These are phyloP conservation scores for Boletus sp. DNA, from an alignment of 1,284 basidiomycete genomes.

Conservation along the genomic window DNA sequence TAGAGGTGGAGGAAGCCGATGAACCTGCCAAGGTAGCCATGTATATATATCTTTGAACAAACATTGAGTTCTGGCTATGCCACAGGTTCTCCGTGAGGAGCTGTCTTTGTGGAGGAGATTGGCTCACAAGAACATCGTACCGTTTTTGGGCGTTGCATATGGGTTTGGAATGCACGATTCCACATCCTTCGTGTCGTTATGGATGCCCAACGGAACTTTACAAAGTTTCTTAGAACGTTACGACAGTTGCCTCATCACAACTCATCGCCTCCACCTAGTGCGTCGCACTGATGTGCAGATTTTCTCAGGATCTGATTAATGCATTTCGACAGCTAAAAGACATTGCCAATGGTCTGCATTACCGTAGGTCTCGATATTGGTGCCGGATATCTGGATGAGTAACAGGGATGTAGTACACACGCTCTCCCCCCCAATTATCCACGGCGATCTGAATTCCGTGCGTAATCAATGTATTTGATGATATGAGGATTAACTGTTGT, in stretches of 20 bases:
- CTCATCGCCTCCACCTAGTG: slow-evolving; percentile 10
- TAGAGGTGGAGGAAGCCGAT: neutral
- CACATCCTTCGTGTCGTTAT: neutral
- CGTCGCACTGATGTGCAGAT: neutral
- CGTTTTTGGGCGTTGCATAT: slow-evolving; percentile 1
- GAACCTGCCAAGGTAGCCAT: slow-evolving; percentile 1
- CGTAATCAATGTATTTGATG: neutral
- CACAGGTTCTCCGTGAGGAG: neutral
- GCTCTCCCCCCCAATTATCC: neutral
- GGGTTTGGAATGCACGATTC: slow-evolving; percentile 2
- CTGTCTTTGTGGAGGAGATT: neutral
- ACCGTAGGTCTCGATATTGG: neutral
- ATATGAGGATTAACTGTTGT: neutral
- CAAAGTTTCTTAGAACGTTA: neutral
- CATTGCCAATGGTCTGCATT: neutral
- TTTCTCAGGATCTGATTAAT: neutral
- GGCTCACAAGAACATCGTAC: neutral
- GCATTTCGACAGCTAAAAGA: neutral
- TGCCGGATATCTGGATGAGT: neutral
- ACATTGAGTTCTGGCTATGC: neutral
- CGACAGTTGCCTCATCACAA: neutral
- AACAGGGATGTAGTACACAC: slow-evolving; percentile 8
- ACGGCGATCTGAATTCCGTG: slow-evolving; percentile 8
- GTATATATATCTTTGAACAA: neutral
- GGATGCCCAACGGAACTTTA: slow-evolving; percentile 6